These are phyloP conservation scores for Suhomyces pyralidae DNA, from an alignment of 805 yeast genomes.

Conservation along the genomic window DNA sequence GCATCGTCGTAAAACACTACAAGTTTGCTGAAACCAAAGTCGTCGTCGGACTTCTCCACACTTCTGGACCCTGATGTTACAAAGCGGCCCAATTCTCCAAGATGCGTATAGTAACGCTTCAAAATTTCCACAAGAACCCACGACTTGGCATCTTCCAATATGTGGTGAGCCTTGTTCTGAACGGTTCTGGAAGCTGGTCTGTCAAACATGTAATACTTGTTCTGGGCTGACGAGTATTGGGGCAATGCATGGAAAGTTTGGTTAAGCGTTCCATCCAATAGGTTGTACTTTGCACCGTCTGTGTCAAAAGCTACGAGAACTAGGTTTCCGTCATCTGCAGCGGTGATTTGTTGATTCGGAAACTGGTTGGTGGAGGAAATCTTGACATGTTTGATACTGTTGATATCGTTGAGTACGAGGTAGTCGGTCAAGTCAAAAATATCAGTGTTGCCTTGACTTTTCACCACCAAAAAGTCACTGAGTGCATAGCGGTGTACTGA, in stretches of 20 bases:
- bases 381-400: slow-evolving; percentile 15
- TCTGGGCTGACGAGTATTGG: slow-evolving; percentile 2
- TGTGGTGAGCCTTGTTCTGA: slow-evolving; percentile 28
- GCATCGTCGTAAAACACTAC: slow-evolving; percentile 25
- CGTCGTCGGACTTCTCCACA: slow-evolving; percentile 9
- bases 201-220: slow-evolving; percentile 24
- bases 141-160: slow-evolving; percentile 26
- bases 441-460: background rate
- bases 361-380: background rate
- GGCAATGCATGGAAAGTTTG: background rate
- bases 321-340: background rate
- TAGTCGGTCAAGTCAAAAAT: slow-evolving; percentile 23
- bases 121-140: slow-evolving; percentile 6
- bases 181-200: slow-evolving; percentile 28
- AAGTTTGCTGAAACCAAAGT: slow-evolving; percentile 32
- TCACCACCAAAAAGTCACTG: slow-evolving; percentile 9
- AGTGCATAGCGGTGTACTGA: slow-evolving; percentile 5
- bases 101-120: slow-evolving; percentile 29
- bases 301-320: background rate
- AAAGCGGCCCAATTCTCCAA: slow-evolving; percentile 31
- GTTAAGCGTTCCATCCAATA: slow-evolving; percentile 10
- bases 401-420: slow-evolving; percentile 12
- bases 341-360: background rate
- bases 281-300: slow-evolving; percentile 7
- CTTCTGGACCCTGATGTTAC: slow-evolving; percentile 9